phyloP scores from a whole-genome alignment of 2,329 filamentous ascomycete genomes.

The Xylaria sp. region DNA sequence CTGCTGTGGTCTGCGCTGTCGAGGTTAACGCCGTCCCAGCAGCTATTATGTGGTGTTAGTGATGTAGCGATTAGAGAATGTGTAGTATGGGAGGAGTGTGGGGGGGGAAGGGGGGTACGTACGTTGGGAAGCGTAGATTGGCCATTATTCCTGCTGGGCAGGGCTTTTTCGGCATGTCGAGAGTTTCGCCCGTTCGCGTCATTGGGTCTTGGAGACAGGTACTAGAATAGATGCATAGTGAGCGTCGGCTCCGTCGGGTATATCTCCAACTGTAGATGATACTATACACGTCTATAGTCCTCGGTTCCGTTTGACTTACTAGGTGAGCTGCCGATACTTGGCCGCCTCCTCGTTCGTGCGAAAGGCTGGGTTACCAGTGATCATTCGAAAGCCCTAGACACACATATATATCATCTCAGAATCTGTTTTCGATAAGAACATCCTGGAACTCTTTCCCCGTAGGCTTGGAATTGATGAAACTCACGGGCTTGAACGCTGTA shows the following conservation, averaged over 20 bases:
- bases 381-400: constrained; percentile 48
- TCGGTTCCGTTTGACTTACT: background rate
- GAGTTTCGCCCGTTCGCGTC: constrained; percentile 46
- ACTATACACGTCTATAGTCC: background rate
- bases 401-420: background rate
- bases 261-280: too few relatives aligned
- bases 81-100: background rate
- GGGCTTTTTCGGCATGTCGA: constrained; percentile 45
- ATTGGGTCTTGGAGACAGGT: constrained; percentile 48
- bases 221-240: constrained; percentile 22
- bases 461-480: background rate
- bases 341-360: constrained; percentile 42
- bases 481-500: constrained; percentile 50
- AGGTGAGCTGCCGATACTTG: constrained; percentile 46
- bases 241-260: background rate
- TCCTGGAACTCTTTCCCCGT: background rate
- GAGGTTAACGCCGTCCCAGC: constrained; percentile 58
- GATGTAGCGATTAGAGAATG: background rate
- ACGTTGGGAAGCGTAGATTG: constrained; percentile 52
- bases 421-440: background rate
- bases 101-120: background rate
- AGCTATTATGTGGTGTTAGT: constrained; percentile 32
- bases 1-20: constrained; percentile 53
- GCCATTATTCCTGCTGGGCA: constrained; percentile 47
- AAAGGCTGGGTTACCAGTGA: constrained; percentile 47